phyloP scores from a whole-genome alignment of 768 basidiomycete species.

The Auricularia cornea region DNA sequence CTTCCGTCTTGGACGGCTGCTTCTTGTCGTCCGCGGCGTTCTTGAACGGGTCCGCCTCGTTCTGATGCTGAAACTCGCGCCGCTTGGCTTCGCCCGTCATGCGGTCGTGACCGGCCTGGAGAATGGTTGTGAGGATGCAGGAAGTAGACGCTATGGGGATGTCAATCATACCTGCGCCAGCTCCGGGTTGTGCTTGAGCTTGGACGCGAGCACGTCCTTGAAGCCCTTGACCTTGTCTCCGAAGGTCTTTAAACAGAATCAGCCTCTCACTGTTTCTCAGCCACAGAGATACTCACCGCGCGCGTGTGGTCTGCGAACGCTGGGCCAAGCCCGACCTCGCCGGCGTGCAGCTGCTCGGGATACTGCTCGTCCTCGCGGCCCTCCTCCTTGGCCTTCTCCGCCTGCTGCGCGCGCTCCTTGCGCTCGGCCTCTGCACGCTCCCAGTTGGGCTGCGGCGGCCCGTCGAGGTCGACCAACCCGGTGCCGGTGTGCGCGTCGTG shows the following conservation, averaged over 20 bases:
- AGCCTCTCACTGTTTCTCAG: slow-evolving; percentile 17
- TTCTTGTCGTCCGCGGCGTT: neutral
- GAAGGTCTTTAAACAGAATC: slow-evolving; percentile 18
- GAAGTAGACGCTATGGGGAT: too few species aligned
- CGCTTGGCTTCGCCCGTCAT: slow-evolving; percentile 34
- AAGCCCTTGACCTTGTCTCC: slow-evolving; percentile 31
- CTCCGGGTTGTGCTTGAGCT: slow-evolving; percentile 28
- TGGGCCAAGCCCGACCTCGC: slow-evolving; percentile 30
- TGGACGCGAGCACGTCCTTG: slow-evolving; percentile 33
- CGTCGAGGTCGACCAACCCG: neutral
- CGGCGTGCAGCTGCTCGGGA: slow-evolving; percentile 36
- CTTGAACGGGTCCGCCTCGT: neutral
- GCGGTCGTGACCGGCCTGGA: slow-evolving; percentile 28
- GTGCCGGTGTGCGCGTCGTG: neutral
- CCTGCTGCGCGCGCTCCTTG: neutral
- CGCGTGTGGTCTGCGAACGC: slow-evolving; percentile 7
- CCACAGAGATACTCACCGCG: slow-evolving; percentile 5
- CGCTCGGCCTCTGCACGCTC: neutral
- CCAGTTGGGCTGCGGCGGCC: neutral
- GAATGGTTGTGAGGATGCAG: neutral
- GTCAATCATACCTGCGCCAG: slow-evolving; percentile 18
- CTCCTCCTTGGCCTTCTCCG: neutral
- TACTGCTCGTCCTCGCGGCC: slow-evolving; percentile 14
- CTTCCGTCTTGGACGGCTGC: neutral
- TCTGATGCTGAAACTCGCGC: slow-evolving; percentile 25